Percentiles rank a stretch among this genome's conserved stretches.
These are phyloP conservation scores for Bjerkandera adusta DNA, from an alignment of 1,284 basidiomycete species.

Conservation along the genomic window DNA sequence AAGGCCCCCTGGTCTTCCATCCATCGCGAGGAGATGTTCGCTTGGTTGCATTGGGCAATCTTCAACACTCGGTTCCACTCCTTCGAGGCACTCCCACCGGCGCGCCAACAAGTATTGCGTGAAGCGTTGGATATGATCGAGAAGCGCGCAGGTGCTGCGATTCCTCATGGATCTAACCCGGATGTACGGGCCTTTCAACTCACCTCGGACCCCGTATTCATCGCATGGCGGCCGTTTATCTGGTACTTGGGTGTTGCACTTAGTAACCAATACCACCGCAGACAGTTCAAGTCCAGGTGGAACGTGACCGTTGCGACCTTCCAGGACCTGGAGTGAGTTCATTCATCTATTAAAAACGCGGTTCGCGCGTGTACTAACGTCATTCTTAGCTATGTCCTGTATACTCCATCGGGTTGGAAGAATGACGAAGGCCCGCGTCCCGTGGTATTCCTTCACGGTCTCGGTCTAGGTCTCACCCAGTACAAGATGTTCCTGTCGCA, in stretches of 20 bases:
- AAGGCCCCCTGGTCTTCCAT: conserved; percentile 75
- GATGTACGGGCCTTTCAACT: conserved; percentile 62
- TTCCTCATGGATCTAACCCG: conserved; percentile 64
- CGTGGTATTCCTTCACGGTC: conserved; percentile 83
- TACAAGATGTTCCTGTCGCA: conserved; percentile 52
- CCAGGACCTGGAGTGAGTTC: conserved; percentile 62
- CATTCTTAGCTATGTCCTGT: conserved; percentile 64
- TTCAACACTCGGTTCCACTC: conserved; percentile 65
- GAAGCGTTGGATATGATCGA: conserved; percentile 64
- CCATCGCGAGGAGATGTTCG: conserved; percentile 58
- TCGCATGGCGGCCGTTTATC: conserved; percentile 67
- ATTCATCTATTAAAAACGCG: background rate
- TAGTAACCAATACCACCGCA: conserved; percentile 50
- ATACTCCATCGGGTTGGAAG: conserved; percentile 68
- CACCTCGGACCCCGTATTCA: conserved; percentile 76
- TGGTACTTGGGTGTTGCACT: conserved; percentile 66
- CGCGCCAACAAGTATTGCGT: conserved; percentile 51
- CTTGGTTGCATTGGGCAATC: conserved; percentile 86
- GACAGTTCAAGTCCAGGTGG: conserved; percentile 44
- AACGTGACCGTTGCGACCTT: conserved; percentile 47
- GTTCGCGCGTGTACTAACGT: no score
- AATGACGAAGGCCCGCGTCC: conserved; percentile 56
- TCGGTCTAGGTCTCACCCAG: conserved; percentile 79
- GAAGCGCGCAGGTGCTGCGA: conserved; percentile 65
- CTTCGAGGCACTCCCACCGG: conserved; percentile 42